phyloP scores from a whole-genome alignment of 1,284 basidiomycete genomes.

The Naganishia albida region DNA sequence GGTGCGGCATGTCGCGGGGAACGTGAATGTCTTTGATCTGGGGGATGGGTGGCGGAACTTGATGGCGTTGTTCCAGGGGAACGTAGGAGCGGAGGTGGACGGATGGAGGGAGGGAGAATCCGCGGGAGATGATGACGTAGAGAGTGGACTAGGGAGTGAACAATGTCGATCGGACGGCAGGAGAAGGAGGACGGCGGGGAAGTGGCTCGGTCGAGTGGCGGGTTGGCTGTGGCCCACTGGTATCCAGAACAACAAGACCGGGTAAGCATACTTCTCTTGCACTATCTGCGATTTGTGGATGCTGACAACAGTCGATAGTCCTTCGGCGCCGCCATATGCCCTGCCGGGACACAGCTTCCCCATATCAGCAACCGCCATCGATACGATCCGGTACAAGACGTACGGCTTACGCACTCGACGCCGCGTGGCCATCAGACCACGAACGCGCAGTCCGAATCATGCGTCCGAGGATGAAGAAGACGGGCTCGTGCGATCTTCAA shows the following conservation, averaged over 20 bases:
- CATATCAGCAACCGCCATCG: constrained; percentile 8
- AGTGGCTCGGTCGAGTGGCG: neutral
- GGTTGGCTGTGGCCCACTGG: constrained; percentile 17
- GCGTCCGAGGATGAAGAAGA: neutral
- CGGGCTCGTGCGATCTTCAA: neutral
- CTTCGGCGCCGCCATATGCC: neutral
- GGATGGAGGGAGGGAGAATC: neutral
- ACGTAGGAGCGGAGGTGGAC: neutral
- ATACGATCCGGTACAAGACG: constrained; percentile 11
- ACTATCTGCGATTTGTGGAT: neutral
- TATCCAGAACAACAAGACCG: neutral
- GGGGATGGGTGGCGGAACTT: constrained; percentile 67
- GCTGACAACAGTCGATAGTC: neutral
- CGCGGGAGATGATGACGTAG: constrained; percentile 7
- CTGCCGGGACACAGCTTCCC: constrained; percentile 14
- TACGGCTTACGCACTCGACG: constrained; percentile 19
- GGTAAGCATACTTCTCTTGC: neutral
- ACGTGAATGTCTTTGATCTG: constrained; percentile 71
- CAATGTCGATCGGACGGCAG: neutral
- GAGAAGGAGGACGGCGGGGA: neutral
- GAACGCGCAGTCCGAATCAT: neutral
- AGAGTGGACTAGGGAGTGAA: neutral
- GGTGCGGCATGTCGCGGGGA: constrained; percentile 66
- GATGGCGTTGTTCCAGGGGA: constrained; percentile 38
- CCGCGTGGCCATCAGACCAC: constrained; percentile 1